phyloP scores from a whole-genome alignment of 371 early-diverging fungal species.

The Mucor plumbeus region DNA sequence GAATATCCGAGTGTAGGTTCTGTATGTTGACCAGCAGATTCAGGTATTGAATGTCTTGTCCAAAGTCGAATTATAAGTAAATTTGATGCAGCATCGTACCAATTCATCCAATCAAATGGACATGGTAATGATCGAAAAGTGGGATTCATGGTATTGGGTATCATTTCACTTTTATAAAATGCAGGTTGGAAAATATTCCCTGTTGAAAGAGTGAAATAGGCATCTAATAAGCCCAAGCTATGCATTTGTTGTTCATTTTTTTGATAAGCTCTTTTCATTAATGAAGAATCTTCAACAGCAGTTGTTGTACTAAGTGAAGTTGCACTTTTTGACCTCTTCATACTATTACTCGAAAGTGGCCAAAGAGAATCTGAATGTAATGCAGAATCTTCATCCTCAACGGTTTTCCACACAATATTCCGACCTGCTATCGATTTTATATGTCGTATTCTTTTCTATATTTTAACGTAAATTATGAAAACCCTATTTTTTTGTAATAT shows the following conservation, averaged over 20 bases:
- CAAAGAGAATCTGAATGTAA: not conserved
- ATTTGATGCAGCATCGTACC: constrained; percentile 44
- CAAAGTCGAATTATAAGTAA: constrained; percentile 48
- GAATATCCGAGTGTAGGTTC: constrained; percentile 20
- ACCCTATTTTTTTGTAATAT: not conserved
- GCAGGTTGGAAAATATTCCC: constrained; percentile 20
- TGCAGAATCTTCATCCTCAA: not conserved
- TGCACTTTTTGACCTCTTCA: constrained; percentile 43
- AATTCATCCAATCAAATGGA: constrained; percentile 33
- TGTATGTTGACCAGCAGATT: constrained; percentile 39
- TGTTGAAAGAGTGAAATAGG: constrained; percentile 37
- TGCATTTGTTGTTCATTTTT: constrained; percentile 12
- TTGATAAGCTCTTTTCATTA: constrained; percentile 49
- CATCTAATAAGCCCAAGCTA: constrained; percentile 37
- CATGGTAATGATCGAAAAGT: constrained; percentile 39
- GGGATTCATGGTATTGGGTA: constrained; percentile 50
- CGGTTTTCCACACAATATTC: constrained; percentile 41
- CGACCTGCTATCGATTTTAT: constrained; percentile 45
- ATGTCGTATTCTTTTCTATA: constrained; percentile 51
- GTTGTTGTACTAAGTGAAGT: constrained; percentile 30
- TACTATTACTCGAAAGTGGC: not conserved
- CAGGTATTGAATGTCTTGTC: constrained; percentile 51
- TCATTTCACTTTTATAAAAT: constrained; percentile 49
- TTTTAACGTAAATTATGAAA: not conserved
- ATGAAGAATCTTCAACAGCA: constrained; percentile 46